Conservation (phyloP, 305 asterid species). For the Striga hermonthica region DNA sequence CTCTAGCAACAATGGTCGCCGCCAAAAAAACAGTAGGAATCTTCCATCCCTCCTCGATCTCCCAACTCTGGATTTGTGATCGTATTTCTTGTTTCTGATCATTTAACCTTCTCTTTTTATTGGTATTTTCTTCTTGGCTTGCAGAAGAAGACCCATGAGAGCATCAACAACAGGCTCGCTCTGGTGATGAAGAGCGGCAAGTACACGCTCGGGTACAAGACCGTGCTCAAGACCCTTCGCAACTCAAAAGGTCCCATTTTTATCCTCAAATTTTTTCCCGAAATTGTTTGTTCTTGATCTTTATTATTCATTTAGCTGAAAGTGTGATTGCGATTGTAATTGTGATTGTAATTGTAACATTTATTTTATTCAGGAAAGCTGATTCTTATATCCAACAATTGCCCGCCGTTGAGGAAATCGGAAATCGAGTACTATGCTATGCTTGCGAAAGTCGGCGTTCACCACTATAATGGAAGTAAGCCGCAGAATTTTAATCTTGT, state of each 20-base stretch:
- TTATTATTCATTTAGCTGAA: not conserved
- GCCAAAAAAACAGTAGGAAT: slow-evolving; percentile 54
- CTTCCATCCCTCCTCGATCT: not conserved
- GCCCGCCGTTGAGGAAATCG: slow-evolving; percentile 83
- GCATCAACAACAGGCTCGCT: slow-evolving; percentile 77
- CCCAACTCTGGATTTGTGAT: not conserved
- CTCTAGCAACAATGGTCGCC: slow-evolving; percentile 44
- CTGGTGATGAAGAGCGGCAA: slow-evolving; percentile 87
- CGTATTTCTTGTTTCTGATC: not conserved
- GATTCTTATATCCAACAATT: slow-evolving; percentile 67
- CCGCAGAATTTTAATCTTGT: not conserved
- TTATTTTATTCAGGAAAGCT: slow-evolving; percentile 45
- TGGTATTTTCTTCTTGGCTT: slow-evolving; percentile 8
- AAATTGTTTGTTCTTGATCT: not conserved
- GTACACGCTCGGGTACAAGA: slow-evolving; percentile 75
- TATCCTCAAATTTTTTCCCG: not conserved
- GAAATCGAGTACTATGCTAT: slow-evolving; percentile 83
- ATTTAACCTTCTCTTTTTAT: not conserved
- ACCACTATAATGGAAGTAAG: slow-evolving; percentile 79
- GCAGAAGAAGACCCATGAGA: slow-evolving; percentile 87
- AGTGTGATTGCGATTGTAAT: slow-evolving; percentile 2
- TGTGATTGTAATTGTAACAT: not conserved
- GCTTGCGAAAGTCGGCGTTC: slow-evolving; percentile 66
- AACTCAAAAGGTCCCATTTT: slow-evolving; percentile 59
- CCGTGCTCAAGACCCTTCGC: slow-evolving; percentile 75